phyloP scores from a whole-genome alignment of 1,139 yeast genomes.

The Zhuliangozyma parablackwelliae region DNA sequence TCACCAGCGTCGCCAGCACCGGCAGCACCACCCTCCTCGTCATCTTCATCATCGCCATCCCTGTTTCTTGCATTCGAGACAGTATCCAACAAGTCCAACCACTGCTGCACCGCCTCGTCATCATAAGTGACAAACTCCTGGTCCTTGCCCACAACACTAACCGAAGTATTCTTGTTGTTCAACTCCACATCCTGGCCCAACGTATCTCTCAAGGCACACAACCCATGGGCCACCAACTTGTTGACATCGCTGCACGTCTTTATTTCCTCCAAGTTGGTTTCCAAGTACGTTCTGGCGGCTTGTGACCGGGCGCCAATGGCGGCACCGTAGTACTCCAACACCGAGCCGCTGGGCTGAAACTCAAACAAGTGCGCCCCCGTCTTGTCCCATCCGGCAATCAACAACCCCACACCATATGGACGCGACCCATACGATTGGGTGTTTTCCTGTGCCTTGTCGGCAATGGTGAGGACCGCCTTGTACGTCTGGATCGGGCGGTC shows the following conservation, averaged over 20 bases:
- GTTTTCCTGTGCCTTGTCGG: slow-evolving; percentile 95
- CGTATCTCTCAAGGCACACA: slow-evolving; percentile 90
- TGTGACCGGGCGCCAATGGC: slow-evolving; percentile 99
- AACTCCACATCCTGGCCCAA: slow-evolving; percentile 91
- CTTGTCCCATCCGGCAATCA: slow-evolving; percentile 90
- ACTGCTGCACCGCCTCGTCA: slow-evolving; percentile 78
- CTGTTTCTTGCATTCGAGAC: slow-evolving; percentile 49
- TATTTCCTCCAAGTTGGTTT: slow-evolving; percentile 72
- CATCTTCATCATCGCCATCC: slow-evolving; percentile 37
- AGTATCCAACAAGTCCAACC: slow-evolving; percentile 67
- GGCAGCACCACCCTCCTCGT: slow-evolving; percentile 33
- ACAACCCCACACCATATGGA: slow-evolving; percentile 95
- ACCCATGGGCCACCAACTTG: slow-evolving; percentile 78
- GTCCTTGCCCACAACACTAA: slow-evolving; percentile 85
- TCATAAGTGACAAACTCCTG: slow-evolving; percentile 72
- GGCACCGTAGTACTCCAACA: slow-evolving; percentile 84
- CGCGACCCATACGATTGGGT: slow-evolving; percentile 95
- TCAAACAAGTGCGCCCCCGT: slow-evolving; percentile 92
- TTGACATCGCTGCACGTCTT: slow-evolving; percentile 57
- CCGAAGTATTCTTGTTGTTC: slow-evolving; percentile 77
- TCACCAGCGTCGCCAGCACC: too few relatives aligned
- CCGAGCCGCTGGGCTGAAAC: slow-evolving; percentile 94
- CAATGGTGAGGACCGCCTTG: slow-evolving; percentile 79
- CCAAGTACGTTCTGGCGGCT: slow-evolving; percentile 94
- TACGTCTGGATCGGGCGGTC: slow-evolving; percentile 84